phyloP scores from a whole-genome alignment of 208 protist species.

The Wallacemonas rigidus region DNA sequence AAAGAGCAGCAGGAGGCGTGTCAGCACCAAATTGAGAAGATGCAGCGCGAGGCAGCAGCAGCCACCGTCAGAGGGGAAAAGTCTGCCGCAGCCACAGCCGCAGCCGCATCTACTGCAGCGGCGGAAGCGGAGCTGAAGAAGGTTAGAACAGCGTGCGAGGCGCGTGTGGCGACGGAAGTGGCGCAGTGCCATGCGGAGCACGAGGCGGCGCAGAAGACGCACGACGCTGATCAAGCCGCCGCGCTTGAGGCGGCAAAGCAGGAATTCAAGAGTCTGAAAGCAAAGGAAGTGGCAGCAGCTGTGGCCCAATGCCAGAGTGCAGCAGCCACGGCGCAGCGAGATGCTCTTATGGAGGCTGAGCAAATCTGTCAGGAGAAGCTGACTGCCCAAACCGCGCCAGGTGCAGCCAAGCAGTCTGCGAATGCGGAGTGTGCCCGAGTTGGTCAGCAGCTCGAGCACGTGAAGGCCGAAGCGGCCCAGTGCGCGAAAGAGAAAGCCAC shows the following conservation, averaged over 20 bases:
- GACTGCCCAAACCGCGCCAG: not conserved
- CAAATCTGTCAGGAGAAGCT: not conserved
- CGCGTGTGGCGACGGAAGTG: not conserved
- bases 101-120: too few species aligned
- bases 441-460: conserved; percentile 11
- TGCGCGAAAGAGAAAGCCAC: conserved; percentile 9
- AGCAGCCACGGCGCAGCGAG: not conserved
- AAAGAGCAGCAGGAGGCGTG: conserved; percentile 13
- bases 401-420: not conserved
- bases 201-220: conserved; percentile 7
- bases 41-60: conserved; percentile 2
- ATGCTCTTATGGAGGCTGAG: not conserved
- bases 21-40: not conserved
- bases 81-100: not conserved
- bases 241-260: conserved; percentile 16
- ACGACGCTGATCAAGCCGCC: conserved; percentile 13
- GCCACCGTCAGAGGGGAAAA: conserved; percentile 13
- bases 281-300: not conserved
- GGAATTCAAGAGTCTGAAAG: conserved; percentile 4
- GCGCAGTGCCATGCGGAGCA: conserved; percentile 5
- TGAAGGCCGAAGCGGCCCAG: conserved; percentile 6
- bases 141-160: not conserved
- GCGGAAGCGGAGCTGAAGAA: too few species aligned
- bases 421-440: conserved; percentile 5
- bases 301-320: not conserved